Percentiles rank a stretch among this genome's conserved stretches.
Conservation (phyloP, 1,284 basidiomycete species). For the Gymnopus androsaceus region DNA sequence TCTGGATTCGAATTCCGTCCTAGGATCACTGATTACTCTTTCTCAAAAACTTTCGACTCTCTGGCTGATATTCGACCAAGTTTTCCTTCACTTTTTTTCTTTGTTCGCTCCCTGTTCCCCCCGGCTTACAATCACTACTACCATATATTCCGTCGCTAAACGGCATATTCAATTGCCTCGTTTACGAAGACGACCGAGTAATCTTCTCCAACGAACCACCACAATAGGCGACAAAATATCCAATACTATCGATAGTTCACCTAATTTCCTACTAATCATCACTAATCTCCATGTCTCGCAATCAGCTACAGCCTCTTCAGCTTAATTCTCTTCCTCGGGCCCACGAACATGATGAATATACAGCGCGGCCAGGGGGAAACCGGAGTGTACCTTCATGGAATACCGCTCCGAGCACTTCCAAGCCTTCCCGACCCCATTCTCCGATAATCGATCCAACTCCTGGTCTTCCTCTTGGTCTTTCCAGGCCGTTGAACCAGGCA, state of each 20-base stretch:
- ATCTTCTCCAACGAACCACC: not conserved
- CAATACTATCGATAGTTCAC: not conserved
- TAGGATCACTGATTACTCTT: conserved; percentile 9
- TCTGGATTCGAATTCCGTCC: not conserved
- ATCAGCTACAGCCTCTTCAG: conserved; percentile 8
- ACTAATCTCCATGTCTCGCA: conserved; percentile 9
- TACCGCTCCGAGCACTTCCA: not conserved
- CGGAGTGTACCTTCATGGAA: not conserved
- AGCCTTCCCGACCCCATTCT: not conserved
- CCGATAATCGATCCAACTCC: conserved; percentile 26
- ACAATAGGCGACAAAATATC: not conserved
- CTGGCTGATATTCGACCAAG: not conserved
- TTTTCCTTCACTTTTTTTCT: not conserved
- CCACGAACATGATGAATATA: conserved; percentile 10
- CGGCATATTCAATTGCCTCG: conserved; percentile 2
- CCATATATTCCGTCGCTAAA: conserved; percentile 2
- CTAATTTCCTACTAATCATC: conserved; percentile 1
- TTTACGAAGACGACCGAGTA: not conserved
- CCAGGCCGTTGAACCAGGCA: conserved; percentile 55
- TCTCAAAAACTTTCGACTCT: not conserved
- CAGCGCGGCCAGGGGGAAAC: conserved; percentile 5
- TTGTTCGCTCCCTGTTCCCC: not conserved
- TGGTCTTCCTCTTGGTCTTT: conserved; percentile 45
- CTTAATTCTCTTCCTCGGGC: conserved; percentile 4
- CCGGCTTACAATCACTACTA: not conserved